Base-by-base conservation (phyloP, 441 rosid species). In the Adansonia grandidieri region DNA sequence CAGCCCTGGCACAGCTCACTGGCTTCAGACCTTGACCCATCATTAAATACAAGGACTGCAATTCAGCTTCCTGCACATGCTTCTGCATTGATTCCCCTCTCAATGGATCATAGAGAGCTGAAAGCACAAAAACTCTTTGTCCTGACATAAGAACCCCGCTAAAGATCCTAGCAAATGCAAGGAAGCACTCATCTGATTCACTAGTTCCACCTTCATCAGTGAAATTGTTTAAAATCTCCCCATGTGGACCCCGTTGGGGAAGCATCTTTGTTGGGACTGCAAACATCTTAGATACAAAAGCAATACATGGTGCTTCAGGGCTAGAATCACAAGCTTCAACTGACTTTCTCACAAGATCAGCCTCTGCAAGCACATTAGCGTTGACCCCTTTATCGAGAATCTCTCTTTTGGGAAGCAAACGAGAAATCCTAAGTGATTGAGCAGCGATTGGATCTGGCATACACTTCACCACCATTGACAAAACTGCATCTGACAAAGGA, bases 211-310 rank as follows among this genome's bases (percentile, higher is more conserved):
- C 88, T 71, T 91, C 94, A n/a, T 88, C 96, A 11, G 77, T 69
- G 42, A 72, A 79, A 78, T 85, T 88, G 60, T 86, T 85, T 85
- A 92, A 79, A 70, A 84, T 79, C 82, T 92, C 98, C 79, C 93
- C 92, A 70, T 88, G 83, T 10, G 88, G 84, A 79, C 93, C 97
- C 61, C 83, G 87, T 57, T 77, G 91, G 83, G 98, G 98, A 32
- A 96, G 82, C 95, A 92, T 81, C 80, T 94, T 94, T 78, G 86
- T 74, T 9, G 97, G 92, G 44, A 96, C 77, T 66, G 97, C 97
- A 86, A 94, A 96, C 98, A 96, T 96, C 86, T 96, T 96, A 17
- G 97, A 94, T 42, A 96, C 96, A 86, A 96, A 96, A 53, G 93
- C 95, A 79, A 92, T 84, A 80, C 91, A 88, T 28, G 97, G 97